Evolutionary conservation across 306 rosid genomes (phyloP), one percentile per base, ranked within the genome.

Genomic region (Quercus robur): DNA sequence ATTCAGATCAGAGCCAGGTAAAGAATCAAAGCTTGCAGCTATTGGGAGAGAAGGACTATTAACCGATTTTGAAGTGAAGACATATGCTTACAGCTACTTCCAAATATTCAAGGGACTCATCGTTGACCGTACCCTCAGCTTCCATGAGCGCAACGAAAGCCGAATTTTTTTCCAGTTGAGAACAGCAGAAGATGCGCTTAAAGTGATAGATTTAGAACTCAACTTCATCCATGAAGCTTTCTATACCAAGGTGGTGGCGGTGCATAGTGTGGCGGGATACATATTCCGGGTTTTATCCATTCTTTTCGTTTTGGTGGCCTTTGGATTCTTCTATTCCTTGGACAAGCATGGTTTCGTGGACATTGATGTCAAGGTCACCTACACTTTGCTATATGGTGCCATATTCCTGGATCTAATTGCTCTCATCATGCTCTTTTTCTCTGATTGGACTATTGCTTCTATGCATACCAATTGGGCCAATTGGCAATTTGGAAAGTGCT

Each of bases 161-260:
- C 80, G 82, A 26, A 38, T 0, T 0, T 73, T 76, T 54, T 87
- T 84, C 73, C 28, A 2, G 3, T 0, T 1, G 0, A 61, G 68
- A 64, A 3, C 9, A 0, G 0, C 83, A 8, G 12, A 3, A 2
- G 84, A 82, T 3, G 84, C 84, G 21, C 26, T 82, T 8, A 72
- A 33, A 6, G 11, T 87, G 0, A 38, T 85, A 30, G 77, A 69
- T 2, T 7, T 59, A 28, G 87, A 85, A 38, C 88, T 82, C 55
- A 80, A 82, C 63, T 82, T 85, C 51, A 38, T 85, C 0, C 82
- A 85, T 69, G 82, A 88, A 67, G 82, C 59, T 71, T 81, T 85
- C 20, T 80, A 51, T 61, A 85, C 91, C 41, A 85, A 88, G 85
- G 74, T 55, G 8, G 46, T 19, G 0, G 84, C 81, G 19, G 68